These are phyloP conservation scores for Starmerella tilneyi DNA, from an alignment of 805 yeast species.

Conservation along the genomic window DNA sequence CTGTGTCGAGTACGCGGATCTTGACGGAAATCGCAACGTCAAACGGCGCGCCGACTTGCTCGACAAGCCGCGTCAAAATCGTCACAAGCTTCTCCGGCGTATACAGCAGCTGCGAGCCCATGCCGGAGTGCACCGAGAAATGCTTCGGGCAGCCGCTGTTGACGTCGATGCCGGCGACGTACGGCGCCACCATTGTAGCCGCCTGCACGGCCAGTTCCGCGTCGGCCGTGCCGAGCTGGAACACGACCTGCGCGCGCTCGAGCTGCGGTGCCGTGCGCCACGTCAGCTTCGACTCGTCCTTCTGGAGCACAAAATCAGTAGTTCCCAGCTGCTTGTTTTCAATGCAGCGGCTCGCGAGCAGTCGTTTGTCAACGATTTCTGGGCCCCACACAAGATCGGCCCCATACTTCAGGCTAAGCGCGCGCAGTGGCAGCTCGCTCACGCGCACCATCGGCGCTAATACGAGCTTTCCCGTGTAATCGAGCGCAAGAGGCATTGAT, in stretches of 20 bases:
- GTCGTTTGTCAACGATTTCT: conserved; percentile 80
- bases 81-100: conserved; percentile 71
- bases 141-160: conserved; percentile 98
- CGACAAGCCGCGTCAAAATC: conserved; percentile 59
- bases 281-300: conserved; percentile 35
- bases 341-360: conserved; percentile 57
- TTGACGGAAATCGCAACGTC: conserved; percentile 81
- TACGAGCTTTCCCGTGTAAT: conserved; percentile 66
- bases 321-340: conserved; percentile 38
- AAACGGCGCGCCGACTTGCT: conserved; percentile 66
- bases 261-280: conserved; percentile 60
- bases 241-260: conserved; percentile 61
- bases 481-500: conserved; percentile 37
- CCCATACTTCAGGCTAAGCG: conserved; percentile 69
- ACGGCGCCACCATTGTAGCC: conserved; percentile 65
- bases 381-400: conserved; percentile 97
- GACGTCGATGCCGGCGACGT: conserved; percentile 86
- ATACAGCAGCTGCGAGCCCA: conserved; percentile 87
- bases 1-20: conserved; percentile 63
- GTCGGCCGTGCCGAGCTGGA: conserved; percentile 83
- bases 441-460: conserved; percentile 93
- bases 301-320: conserved; percentile 32
- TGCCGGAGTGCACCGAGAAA: conserved; percentile 86
- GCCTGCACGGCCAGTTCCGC: conserved; percentile 83
- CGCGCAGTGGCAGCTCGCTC: conserved; percentile 85